Percentiles rank a stretch among this genome's conserved stretches.
Conservation (phyloP, 768 basidiomycete species). For the Naganishia kalamii region DNA sequence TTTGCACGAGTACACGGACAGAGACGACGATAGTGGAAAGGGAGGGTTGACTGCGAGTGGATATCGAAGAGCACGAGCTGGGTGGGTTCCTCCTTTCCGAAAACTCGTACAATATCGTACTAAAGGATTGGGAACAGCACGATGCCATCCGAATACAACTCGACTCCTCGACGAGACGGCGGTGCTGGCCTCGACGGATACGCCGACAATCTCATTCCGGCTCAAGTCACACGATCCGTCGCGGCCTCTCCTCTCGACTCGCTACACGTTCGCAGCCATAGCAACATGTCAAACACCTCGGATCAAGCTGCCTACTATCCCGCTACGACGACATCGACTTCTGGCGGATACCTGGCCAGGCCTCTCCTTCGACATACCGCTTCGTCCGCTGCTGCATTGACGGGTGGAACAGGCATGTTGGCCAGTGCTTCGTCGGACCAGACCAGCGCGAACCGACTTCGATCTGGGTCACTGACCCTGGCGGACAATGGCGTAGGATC, state of each 20-base stretch:
- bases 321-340: slow-evolving; percentile 54
- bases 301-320: slow-evolving; percentile 55
- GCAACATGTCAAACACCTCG: slow-evolving; percentile 57
- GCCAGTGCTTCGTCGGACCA: slow-evolving; percentile 17
- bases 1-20: not conserved
- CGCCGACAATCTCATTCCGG: not conserved
- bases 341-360: slow-evolving; percentile 15
- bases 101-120: not conserved
- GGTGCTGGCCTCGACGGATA: not conserved
- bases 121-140: not conserved
- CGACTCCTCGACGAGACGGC: slow-evolving; percentile 1
- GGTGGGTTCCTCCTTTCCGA: slow-evolving; percentile 51
- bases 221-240: not conserved
- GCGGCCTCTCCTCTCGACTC: slow-evolving; percentile 55
- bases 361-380: slow-evolving; percentile 40
- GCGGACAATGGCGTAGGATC: slow-evolving; percentile 64
- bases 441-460: slow-evolving; percentile 38
- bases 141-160: slow-evolving; percentile 17
- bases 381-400: slow-evolving; percentile 33
- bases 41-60: slow-evolving; percentile 45
- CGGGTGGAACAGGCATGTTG: slow-evolving; percentile 10
- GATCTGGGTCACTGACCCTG: slow-evolving; percentile 86
- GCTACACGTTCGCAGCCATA: slow-evolving; percentile 61
- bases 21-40: slow-evolving; percentile 10
- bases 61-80: slow-evolving; percentile 91